A percentile compares a stretch with the other conserved stretches of the same genome.
These are phyloP conservation scores for Pezicula neosporulosa DNA, from an alignment of 2,329 filamentous ascomycete genomes.

Conservation along the genomic window DNA sequence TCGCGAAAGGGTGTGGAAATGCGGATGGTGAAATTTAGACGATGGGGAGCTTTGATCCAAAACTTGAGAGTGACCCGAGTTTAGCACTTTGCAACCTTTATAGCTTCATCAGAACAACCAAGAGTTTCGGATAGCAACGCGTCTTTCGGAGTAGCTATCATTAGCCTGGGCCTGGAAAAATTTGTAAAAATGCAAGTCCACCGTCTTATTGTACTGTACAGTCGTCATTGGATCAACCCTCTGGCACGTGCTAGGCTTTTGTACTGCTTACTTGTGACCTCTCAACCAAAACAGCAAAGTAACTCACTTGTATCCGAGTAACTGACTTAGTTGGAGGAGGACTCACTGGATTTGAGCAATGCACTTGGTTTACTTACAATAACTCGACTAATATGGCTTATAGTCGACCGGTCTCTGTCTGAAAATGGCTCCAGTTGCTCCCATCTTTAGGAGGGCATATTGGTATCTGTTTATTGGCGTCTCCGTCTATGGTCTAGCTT, in stretches of 20 bases:
- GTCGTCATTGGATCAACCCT: no score
- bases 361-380: neutral
- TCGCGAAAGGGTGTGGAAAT: constrained; percentile 11
- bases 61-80: constrained; percentile 4
- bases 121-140: constrained; percentile 2
- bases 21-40: constrained; percentile 10
- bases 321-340: neutral
- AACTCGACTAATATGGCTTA: neutral
- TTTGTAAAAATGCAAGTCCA: no score
- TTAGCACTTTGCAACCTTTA: constrained; percentile 9
- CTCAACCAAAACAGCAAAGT: no score
- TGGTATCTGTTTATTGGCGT: constrained; percentile 56
- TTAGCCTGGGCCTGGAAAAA: no score
- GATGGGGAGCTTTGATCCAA: constrained; percentile 11
- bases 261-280: no score
- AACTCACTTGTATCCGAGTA: no score
- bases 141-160: neutral
- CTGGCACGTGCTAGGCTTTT: no score
- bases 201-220: no score
- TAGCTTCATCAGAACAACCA: constrained; percentile 4
- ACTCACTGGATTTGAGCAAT: neutral
- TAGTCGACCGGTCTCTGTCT: neutral
- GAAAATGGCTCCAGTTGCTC: constrained; percentile 29
- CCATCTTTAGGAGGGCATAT: constrained; percentile 41
- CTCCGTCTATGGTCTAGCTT: constrained; percentile 61